Evolutionary conservation across 140 eudicot genomes (phyloP).

Genomic region (Cichorium intybus): DNA sequence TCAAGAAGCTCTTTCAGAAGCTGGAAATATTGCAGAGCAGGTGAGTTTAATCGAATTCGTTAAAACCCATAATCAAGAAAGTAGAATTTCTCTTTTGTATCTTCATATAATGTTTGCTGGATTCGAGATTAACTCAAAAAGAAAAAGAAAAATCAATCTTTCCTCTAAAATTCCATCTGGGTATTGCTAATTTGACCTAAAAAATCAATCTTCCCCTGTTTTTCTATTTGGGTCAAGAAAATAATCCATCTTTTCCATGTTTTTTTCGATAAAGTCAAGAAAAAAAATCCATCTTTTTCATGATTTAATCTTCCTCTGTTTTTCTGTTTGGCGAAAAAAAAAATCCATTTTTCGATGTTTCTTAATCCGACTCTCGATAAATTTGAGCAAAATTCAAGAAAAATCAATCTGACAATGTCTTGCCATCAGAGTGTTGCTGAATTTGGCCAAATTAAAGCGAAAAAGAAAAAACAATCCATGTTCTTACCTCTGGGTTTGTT

Average conservation of each 20-base stretch:
- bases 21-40: constrained; percentile 92
- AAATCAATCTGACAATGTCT: background rate
- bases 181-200: background rate
- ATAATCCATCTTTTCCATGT: background rate
- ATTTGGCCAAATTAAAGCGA: background rate
- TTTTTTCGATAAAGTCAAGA: background rate
- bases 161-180: background rate
- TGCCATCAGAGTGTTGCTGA: background rate
- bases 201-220: background rate
- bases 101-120: background rate
- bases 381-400: background rate
- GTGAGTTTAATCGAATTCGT: constrained; percentile 20
- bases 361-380: background rate
- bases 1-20: constrained; percentile 85
- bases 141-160: background rate
- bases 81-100: constrained; percentile 2
- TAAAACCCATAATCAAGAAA: background rate
- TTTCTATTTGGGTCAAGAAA: constrained; percentile 11
- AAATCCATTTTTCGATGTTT: background rate
- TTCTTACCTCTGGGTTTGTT: constrained; percentile 8
- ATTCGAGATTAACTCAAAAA: background rate
- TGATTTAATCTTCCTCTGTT: constrained; percentile 9
- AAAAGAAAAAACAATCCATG: background rate
- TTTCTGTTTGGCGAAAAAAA: constrained; percentile 1
- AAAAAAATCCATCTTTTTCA: background rate